Conservation (phyloP, 495 filamentous ascomycete genomes). For the Penicillium subrubescens region DNA sequence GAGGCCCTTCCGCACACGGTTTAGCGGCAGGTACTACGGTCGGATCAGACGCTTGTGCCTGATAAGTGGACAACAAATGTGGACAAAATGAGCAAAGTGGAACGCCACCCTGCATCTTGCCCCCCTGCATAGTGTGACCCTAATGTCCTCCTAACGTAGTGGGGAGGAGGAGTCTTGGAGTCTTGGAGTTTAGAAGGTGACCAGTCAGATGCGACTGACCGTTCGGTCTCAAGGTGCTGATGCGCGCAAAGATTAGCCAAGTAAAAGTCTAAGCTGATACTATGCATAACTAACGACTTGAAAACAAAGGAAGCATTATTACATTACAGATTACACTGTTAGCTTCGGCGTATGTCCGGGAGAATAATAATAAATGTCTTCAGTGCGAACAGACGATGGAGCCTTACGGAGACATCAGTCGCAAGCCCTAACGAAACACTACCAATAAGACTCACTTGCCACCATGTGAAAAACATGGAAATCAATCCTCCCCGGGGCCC, state of each 20-base stretch:
- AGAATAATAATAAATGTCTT: background rate
- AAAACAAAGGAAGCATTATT: background rate
- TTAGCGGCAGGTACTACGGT: conserved; percentile 22
- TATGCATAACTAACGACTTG: background rate
- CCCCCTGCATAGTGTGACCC: conserved; percentile 2
- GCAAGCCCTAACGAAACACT: conserved; percentile 3
- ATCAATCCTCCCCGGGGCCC: background rate
- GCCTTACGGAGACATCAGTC: background rate
- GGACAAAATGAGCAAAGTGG: background rate
- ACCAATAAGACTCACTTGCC: background rate
- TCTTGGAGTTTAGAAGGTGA: background rate
- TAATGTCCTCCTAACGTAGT: background rate
- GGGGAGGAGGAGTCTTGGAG: background rate
- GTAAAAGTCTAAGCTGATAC: background rate
- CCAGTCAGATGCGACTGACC: conserved; percentile 1
- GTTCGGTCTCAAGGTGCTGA: background rate
- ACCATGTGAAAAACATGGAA: conserved; percentile 4
- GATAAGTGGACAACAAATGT: conserved; percentile 1
- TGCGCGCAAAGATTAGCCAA: background rate
- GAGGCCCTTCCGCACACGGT: conserved; percentile 8
- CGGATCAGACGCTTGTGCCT: conserved; percentile 7
- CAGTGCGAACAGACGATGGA: background rate
- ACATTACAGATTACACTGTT: background rate
- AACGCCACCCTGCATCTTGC: conserved; percentile 7
- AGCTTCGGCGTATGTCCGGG: background rate